phyloP scores from a whole-genome alignment of 108 stramenopile genomes.

The Seminavis robusta region DNA sequence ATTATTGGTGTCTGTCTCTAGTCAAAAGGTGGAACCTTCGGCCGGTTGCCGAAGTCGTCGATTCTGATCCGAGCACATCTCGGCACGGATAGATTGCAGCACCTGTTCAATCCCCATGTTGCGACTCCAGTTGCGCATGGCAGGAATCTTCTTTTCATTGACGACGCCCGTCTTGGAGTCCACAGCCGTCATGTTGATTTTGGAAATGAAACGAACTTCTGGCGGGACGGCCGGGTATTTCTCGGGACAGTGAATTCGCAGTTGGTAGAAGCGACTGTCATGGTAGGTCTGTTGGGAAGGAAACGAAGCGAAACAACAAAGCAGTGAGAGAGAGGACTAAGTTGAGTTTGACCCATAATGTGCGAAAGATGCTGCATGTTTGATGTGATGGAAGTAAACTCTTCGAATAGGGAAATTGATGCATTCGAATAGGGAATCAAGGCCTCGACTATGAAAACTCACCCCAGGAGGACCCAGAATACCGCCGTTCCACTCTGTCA shows the following conservation, averaged over 20 bases:
- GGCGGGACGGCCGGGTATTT: constrained; percentile 91
- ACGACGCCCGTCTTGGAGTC: constrained; percentile 75
- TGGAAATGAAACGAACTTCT: constrained; percentile 84
- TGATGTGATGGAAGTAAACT: no score
- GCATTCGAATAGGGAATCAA: neutral
- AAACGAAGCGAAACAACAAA: neutral
- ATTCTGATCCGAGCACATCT: constrained; percentile 77
- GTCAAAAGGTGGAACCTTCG: constrained; percentile 73
- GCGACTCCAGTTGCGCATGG: constrained; percentile 84
- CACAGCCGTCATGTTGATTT: constrained; percentile 94
- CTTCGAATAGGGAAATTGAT: constrained; percentile 2
- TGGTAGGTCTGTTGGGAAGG: constrained; percentile 70
- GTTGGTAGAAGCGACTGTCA: constrained; percentile 92
- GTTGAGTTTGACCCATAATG: neutral
- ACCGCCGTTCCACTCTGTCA: constrained; percentile 95
- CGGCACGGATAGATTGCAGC: constrained; percentile 62
- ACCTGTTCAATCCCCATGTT: constrained; percentile 88
- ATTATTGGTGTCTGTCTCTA: neutral
- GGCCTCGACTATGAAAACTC: constrained; percentile 22
- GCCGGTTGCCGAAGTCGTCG: constrained; percentile 74
- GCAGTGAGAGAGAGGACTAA: neutral
- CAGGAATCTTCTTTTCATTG: constrained; percentile 60
- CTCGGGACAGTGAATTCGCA: constrained; percentile 87
- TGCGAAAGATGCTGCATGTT: no score
- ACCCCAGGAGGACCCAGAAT: constrained; percentile 95